Percentiles rank a stretch among this genome's conserved stretches.
Evolutionary conservation across 2,329 filamentous ascomycete genomes (phyloP).

Genomic region (Conoideocrella luteorostrata): DNA sequence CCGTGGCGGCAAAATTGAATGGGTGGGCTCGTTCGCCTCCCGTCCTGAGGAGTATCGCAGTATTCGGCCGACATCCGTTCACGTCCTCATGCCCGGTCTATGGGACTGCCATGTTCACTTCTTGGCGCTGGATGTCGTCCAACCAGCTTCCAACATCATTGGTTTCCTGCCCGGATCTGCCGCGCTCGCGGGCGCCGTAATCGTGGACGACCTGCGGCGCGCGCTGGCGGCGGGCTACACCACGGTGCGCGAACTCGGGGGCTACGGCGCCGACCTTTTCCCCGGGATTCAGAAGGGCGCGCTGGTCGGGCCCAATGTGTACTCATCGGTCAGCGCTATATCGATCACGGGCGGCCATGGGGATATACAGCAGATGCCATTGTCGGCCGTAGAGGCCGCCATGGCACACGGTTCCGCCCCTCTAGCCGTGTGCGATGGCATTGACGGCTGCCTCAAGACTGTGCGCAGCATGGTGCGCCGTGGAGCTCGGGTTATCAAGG

Average conservation of each 20-base stretch:
- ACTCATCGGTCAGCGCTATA: conserved; percentile 36
- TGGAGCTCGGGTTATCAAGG: conserved; percentile 34
- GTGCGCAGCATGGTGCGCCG: conserved; percentile 34
- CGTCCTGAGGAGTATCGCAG: conserved; percentile 13
- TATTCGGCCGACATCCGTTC: conserved; percentile 29
- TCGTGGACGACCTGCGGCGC: conserved; percentile 25
- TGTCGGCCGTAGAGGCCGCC: conserved; percentile 24
- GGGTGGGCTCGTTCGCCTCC: conserved; percentile 23
- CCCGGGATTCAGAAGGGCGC: conserved; percentile 35
- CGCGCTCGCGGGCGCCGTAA: conserved; percentile 12
- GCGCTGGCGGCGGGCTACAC: conserved; percentile 41
- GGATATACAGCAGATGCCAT: conserved; percentile 28
- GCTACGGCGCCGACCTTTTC: conserved; percentile 37
- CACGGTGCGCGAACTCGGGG: conserved; percentile 42
- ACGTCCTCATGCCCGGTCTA: conserved; percentile 43
- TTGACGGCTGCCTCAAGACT: conserved; percentile 33
- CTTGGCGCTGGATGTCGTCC: conserved; percentile 22
- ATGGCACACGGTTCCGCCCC: conserved; percentile 26
- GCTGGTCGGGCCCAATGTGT: conserved; percentile 42
- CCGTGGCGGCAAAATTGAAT: conserved; percentile 29
- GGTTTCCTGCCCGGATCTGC: conserved; percentile 10
- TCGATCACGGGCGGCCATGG: conserved; percentile 44
- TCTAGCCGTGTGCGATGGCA: conserved; percentile 29
- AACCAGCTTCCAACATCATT: neutral
- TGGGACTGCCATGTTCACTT: conserved; percentile 49